phyloP scores from a whole-genome alignment of 2,329 filamentous ascomycete genomes.

The Cryoendolithus antarcticus region DNA sequence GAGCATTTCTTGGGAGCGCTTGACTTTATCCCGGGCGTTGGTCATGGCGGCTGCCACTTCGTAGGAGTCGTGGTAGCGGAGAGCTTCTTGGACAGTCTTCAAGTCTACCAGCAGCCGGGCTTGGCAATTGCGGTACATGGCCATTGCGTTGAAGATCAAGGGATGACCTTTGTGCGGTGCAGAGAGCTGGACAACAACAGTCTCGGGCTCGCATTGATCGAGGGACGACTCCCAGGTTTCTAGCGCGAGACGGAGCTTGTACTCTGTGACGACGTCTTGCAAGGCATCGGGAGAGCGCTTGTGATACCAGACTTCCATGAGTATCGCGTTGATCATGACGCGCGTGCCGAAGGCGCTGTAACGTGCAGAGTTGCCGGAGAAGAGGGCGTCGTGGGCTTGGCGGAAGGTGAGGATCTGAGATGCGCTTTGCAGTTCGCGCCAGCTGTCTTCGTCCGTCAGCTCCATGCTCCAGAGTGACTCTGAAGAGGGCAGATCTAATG shows the following conservation, averaged over 20 bases:
- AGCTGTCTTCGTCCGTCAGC: conserved; percentile 63
- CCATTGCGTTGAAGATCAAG: conserved; percentile 95
- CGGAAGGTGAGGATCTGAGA: conserved; percentile 75
- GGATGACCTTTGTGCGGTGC: conserved; percentile 94
- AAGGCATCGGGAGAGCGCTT: conserved; percentile 96
- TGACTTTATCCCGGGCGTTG: conserved; percentile 81
- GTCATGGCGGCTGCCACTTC: conserved; percentile 97
- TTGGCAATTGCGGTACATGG: conserved; percentile 87
- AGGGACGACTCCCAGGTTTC: conserved; percentile 99
- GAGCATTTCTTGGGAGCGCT: conserved; percentile 93
- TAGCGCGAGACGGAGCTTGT: conserved; percentile 86
- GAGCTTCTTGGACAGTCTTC: conserved; percentile 88
- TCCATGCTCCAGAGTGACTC: conserved; percentile 90
- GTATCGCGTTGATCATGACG: conserved; percentile 97
- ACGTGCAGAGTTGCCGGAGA: conserved; percentile 78
- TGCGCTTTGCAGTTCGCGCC: conserved; percentile 63
- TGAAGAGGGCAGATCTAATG: conserved; percentile 79
- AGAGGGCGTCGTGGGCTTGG: conserved; percentile 86
- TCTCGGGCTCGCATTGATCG: conserved; percentile 84
- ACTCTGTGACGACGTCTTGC: conserved; percentile 94
- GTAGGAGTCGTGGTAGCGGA: conserved; percentile 93
- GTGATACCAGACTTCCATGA: conserved; percentile 97
- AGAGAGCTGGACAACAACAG: conserved; percentile 74
- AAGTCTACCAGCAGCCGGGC: conserved; percentile 88
- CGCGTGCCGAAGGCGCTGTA: conserved; percentile 96